Conservation (phyloP, 129 eudicot genomes). For the carrot (Daucus carota) region DH1_v3.0 NC_030382.2:58042501-58043000, state of each 20-base stretch:
- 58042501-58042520: conserved; percentile 32
- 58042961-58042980: conserved; percentile 17
- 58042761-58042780: conserved; percentile 30
- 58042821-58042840: conserved; percentile 47
- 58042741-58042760: conserved; percentile 49
- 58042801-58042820: conserved; percentile 34
- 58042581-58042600: conserved; percentile 45
- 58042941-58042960: conserved; percentile 20
- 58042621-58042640: conserved; percentile 34
- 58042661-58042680: conserved; percentile 55
- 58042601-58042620: conserved; percentile 57
- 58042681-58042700: conserved; percentile 47
- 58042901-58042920: conserved; percentile 34
- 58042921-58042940: conserved; percentile 42
- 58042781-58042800: conserved; percentile 48
- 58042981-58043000: conserved; percentile 29
- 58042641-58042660: conserved; percentile 40
- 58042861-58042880: conserved; percentile 46
- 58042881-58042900: conserved; percentile 48
- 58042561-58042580: neutral
- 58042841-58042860: conserved; percentile 51
- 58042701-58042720: conserved; percentile 48
- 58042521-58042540: conserved; percentile 30
- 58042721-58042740: conserved; percentile 56
- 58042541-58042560: too few relatives aligned